Evolutionary conservation across 1,139 yeast species (phyloP), one percentile per base, ranked within the genome.

Genomic region (Martiniozyma asiatica): DNA sequence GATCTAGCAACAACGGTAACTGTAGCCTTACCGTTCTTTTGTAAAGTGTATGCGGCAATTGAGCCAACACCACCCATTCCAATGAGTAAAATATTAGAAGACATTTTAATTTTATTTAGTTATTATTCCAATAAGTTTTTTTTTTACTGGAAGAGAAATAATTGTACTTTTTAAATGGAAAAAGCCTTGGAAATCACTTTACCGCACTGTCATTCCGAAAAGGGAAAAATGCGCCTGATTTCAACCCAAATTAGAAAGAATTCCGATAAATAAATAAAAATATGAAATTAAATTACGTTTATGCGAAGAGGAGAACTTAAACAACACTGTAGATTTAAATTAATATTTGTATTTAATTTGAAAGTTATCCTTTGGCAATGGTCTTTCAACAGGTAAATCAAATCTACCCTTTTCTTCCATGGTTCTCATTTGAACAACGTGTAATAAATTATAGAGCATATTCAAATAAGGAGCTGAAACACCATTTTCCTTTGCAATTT

Each of bases 51-150:
- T 0, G 84, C 75, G 6, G 76, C 74, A 24, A 77, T 63, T 22
- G 74, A 61, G 14, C 89, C 89, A 2, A 78, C 82, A 12, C 85
- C 84, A 5, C 82, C 84, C 40, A 73, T 59, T 5, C 84, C 82
- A 22, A 75, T 61, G 12, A 70, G 52, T 19, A 73, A 57, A 2
- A 70, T 56, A 30, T 61, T 61, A 5, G 55, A 17, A n/a, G n/a
- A n/a, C n/a, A n/a, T n/a, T n/a, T n/a, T n/a, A n/a, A n/a, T n/a
- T n/a, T n/a, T n/a, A n/a, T n/a, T n/a, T n/a, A n/a, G n/a, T n/a
- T n/a, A n/a, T n/a, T n/a, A n/a, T n/a, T n/a, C n/a, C n/a, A n/a
- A n/a, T n/a, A n/a, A n/a, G n/a, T n/a, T n/a, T n/a, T n/a, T n/a
- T n/a, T n/a, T n/a, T n/a, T n/a, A n/a, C n/a, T n/a, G n/a, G n/a